These are phyloP conservation scores for Chytriomyces sp. DNA, from an alignment of 192 early-diverging fungal species.

Conservation along the genomic window DNA sequence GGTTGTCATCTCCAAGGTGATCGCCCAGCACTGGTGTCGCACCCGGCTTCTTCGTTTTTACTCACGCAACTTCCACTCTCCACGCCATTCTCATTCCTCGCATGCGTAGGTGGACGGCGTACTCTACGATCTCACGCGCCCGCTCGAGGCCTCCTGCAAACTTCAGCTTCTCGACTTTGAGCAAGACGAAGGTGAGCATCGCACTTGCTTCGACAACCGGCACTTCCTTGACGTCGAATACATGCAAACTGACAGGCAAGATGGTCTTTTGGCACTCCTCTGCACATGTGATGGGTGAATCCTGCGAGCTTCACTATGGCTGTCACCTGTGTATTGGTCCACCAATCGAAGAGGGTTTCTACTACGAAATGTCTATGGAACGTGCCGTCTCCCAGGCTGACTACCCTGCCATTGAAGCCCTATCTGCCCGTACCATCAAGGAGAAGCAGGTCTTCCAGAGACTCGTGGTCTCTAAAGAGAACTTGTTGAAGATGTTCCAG, in stretches of 20 bases:
- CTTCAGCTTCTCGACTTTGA: conserved; percentile 95
- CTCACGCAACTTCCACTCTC: neutral
- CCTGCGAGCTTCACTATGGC: conserved; percentile 95
- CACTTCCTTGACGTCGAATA: neutral
- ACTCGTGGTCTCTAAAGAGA: conserved; percentile 79
- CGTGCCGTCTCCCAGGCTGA: conserved; percentile 77
- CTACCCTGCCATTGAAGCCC: conserved; percentile 80
- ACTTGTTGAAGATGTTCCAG: conserved; percentile 81
- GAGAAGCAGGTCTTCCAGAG: conserved; percentile 96
- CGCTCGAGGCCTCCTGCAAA: conserved; percentile 75
- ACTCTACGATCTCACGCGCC: conserved; percentile 86
- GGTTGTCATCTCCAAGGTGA: conserved; percentile 85
- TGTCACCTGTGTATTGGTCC: conserved; percentile 96
- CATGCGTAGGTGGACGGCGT: conserved; percentile 61
- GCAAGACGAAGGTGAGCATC: conserved; percentile 68
- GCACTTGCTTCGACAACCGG: neutral
- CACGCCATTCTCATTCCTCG: neutral
- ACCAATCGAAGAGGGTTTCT: conserved; percentile 91
- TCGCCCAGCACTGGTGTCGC: no score
- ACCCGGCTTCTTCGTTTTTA: no score
- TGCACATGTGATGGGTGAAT: conserved; percentile 95
- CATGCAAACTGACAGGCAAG: conserved; percentile 47
- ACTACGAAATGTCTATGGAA: conserved; percentile 90
- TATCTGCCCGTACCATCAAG: conserved; percentile 83
- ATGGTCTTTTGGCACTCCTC: conserved; percentile 98